Evolutionary conservation across 163 green algal genomes (phyloP), one percentile per base, ranked within the genome.

Genomic region (Scenedesmus sp.): DNA sequence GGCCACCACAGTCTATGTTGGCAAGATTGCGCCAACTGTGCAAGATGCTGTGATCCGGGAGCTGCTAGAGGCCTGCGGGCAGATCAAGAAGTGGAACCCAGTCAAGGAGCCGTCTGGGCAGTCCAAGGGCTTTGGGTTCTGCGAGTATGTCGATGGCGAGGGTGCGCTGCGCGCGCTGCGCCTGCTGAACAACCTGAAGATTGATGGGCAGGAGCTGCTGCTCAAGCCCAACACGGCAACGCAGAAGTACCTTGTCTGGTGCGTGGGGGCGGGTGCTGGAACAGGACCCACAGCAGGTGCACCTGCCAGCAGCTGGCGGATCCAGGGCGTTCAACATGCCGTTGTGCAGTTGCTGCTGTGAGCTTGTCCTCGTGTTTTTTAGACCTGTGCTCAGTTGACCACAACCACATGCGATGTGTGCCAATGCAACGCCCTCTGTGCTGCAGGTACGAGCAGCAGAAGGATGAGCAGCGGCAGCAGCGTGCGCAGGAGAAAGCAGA

Each of bases 91-190:
- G 16, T 99, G 97, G 98, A 99, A 99, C 91, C 95, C 96, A 0
- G 93, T 96, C 22, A 70, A 94, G 83, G 97, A 99, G 87, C 95
- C 97, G 3, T 95, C 96, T 12, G 93, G 95, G n/a, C 91, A 92
- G 61, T 93, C 93, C 68, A 99, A 99, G 90, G 96, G 95, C 15
- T 99, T 98, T 95, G 97, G 97, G 43, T 99, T 99, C 85, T 97
- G 94, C 87, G 96, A 97, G 83, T 92, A 89, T 83, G 88, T 72
- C 4, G 94, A 97, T 49, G 95, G 96, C 0, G 97, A 99, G 93
- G 96, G 96, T 3, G 97, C 98, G 15, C 68, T 98, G 56, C 91
- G 95, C 2, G 95, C 97, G 6, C 93, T 99, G 76, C 81, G 94
- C 9, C 90, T 99, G 40, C 92, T 99, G 20, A 96, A 98, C 85